Percentiles rank a stretch among this genome's conserved stretches.
Evolutionary conservation across 768 basidiomycete species (phyloP).

Genomic region (Krasilnikovozyma curviuscula): DNA sequence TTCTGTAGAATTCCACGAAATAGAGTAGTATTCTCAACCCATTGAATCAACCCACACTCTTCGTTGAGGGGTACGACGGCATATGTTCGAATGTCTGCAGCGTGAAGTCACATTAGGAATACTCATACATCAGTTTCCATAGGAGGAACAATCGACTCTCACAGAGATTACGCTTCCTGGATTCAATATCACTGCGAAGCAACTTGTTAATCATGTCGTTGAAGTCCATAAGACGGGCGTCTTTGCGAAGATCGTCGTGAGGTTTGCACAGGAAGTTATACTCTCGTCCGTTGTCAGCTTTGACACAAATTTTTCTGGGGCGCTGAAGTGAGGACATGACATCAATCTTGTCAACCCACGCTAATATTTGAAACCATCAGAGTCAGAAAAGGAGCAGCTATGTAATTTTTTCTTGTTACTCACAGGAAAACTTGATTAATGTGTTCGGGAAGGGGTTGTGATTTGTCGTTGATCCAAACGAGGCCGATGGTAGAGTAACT

Average conservation of each 20-base stretch:
- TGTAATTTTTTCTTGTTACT: conserved; percentile 13
- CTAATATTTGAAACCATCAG: conserved; percentile 27
- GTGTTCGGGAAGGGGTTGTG: conserved; percentile 63
- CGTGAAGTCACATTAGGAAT: background rate
- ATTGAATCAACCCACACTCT: conserved; percentile 93
- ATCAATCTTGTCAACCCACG: conserved; percentile 60
- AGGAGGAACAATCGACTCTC: conserved; percentile 25
- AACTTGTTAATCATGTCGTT: conserved; percentile 94
- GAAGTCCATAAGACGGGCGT: conserved; percentile 93
- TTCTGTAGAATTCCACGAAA: conserved; percentile 55
- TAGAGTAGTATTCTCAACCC: conserved; percentile 84
- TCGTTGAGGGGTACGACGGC: conserved; percentile 97
- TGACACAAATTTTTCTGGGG: conserved; percentile 74
- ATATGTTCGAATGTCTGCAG: conserved; percentile 77
- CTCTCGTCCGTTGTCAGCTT: conserved; percentile 56
- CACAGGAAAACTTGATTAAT: conserved; percentile 58
- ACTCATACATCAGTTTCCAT: background rate
- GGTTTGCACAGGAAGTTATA: conserved; percentile 94
- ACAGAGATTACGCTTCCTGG: conserved; percentile 77
- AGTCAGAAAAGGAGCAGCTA: too few species aligned
- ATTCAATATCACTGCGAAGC: conserved; percentile 80
- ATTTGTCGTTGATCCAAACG: conserved; percentile 35
- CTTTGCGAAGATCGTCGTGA: conserved; percentile 91
- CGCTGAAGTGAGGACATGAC: conserved; percentile 80
- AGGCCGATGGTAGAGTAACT: conserved; percentile 61